phyloP scores from a whole-genome alignment of 2,329 filamentous ascomycete genomes.

The Fusarium palustre region DNA sequence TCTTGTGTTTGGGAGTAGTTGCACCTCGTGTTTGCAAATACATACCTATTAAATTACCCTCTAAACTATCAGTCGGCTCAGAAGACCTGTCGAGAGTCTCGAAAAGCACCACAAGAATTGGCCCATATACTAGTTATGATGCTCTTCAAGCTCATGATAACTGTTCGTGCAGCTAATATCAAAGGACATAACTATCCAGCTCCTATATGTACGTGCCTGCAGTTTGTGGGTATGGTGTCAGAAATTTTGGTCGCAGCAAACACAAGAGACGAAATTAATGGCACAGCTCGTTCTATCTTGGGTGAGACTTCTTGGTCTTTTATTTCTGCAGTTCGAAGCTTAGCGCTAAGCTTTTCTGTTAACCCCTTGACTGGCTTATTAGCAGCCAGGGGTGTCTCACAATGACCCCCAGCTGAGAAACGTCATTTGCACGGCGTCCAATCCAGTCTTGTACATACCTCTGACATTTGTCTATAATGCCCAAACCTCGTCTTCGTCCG shows the following conservation, averaged over 20 bases:
- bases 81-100: neutral
- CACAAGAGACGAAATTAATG: neutral
- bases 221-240: neutral
- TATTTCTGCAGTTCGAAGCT: neutral
- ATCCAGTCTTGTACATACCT: slow-evolving; percentile 27
- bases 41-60: neutral
- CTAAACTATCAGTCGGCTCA: neutral
- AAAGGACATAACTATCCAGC: neutral
- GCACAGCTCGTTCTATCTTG: neutral
- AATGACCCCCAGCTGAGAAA: slow-evolving; percentile 38
- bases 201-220: neutral
- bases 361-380: neutral
- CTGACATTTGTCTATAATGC: slow-evolving; percentile 33
- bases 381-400: slow-evolving; percentile 23
- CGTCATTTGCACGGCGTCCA: slow-evolving; percentile 35
- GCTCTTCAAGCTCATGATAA: neutral
- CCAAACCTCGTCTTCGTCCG: slow-evolving; percentile 38
- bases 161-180: too few species aligned
- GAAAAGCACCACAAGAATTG: neutral
- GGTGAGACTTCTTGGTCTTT: neutral
- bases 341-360: neutral
- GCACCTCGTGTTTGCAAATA: neutral
- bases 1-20: neutral
- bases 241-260: neutral
- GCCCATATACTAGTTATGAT: neutral